phyloP scores from a whole-genome alignment of 129 eudicot species.

The Oenanthe sinensis region DNA sequence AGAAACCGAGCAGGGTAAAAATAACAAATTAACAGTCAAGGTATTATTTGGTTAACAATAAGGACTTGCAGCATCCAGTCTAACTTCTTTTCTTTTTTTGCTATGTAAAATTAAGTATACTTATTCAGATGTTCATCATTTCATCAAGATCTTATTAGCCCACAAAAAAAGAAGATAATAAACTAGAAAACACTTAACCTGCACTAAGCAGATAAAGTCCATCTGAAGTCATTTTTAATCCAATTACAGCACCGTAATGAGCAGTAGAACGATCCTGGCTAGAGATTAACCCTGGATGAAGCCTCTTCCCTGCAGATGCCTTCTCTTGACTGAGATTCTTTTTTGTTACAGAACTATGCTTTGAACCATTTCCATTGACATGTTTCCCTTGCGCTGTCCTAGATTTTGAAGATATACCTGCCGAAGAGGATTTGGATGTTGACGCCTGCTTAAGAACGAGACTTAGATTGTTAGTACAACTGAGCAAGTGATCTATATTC shows the following conservation, averaged over 20 bases:
- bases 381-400: conserved; percentile 45
- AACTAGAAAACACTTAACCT: conserved; percentile 37
- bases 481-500: not conserved
- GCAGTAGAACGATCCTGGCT: conserved; percentile 89
- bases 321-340: conserved; percentile 41
- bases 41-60: not conserved
- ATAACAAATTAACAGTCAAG: not conserved
- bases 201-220: conserved; percentile 97
- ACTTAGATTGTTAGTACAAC: not conserved
- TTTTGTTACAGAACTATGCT: conserved; percentile 37
- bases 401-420: conserved; percentile 35
- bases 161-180: not conserved
- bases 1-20: not conserved
- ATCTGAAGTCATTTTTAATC: conserved; percentile 71
- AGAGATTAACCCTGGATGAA: conserved; percentile 90
- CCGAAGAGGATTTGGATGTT: conserved; percentile 43
- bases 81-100: not conserved
- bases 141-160: not conserved
- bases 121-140: not conserved
- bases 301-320: conserved; percentile 63
- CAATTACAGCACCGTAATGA: conserved; percentile 88
- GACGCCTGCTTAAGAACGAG: conserved; percentile 31
- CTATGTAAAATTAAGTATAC: not conserved
- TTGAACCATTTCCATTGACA: conserved; percentile 46
- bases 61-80: not conserved